phyloP scores from a whole-genome alignment of 805 yeast genomes.

The Kluyveromyces lactis region DNA sequence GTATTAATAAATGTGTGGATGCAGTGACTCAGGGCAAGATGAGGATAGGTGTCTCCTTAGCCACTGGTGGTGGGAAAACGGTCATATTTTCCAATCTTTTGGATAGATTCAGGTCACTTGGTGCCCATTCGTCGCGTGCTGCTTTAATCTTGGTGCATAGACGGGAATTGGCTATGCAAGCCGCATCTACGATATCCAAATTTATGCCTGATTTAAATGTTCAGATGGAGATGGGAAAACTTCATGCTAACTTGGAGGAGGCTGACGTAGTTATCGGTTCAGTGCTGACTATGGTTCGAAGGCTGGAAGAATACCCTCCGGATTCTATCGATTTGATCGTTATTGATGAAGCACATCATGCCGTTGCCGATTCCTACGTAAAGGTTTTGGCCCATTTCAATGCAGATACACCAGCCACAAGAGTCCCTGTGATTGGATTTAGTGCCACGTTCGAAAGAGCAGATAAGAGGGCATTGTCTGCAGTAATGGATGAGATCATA shows the following conservation, averaged over 20 bases:
- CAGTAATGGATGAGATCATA: slow-evolving; percentile 63
- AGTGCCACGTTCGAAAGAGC: slow-evolving; percentile 79
- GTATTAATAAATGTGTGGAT: slow-evolving; percentile 46
- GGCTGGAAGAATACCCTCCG: slow-evolving; percentile 46
- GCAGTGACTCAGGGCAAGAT: slow-evolving; percentile 39
- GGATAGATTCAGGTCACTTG: slow-evolving; percentile 22
- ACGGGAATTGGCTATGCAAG: slow-evolving; percentile 69
- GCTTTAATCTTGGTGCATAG: slow-evolving; percentile 69
- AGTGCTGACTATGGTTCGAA: slow-evolving; percentile 52
- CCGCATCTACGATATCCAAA: slow-evolving; percentile 39
- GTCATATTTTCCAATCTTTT: slow-evolving; percentile 61
- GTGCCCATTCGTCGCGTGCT: slow-evolving; percentile 1
- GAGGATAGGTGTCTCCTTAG: slow-evolving; percentile 73
- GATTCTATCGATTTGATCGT: slow-evolving; percentile 55
- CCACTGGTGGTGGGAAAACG: slow-evolving; percentile 95
- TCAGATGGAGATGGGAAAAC: slow-evolving; percentile 62
- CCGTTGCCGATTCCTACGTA: slow-evolving; percentile 62
- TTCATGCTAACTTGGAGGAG: slow-evolving; percentile 21
- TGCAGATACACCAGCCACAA: slow-evolving; percentile 33
- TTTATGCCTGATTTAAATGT: slow-evolving; percentile 45
- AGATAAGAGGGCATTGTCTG: slow-evolving; percentile 55
- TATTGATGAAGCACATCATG: slow-evolving; percentile 90
- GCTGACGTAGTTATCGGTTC: slow-evolving; percentile 72
- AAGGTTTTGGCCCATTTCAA: slow-evolving; percentile 52
- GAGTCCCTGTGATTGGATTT: slow-evolving; percentile 65